Evolutionary conservation across 129 eudicot genomes (phyloP).

Genomic region (Tanacetum coccineum): DNA sequence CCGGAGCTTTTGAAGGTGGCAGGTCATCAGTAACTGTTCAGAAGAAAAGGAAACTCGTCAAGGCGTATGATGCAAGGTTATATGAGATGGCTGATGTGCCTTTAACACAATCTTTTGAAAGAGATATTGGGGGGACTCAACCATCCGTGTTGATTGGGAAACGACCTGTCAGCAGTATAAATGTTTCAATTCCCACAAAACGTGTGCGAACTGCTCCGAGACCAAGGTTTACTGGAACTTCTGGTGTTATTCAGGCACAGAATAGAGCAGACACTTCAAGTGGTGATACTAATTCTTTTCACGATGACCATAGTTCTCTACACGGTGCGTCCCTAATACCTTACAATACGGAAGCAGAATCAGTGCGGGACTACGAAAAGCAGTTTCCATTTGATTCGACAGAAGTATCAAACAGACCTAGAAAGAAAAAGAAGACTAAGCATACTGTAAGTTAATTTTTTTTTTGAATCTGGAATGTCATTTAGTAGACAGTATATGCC

Average conservation of each 20-base stretch:
- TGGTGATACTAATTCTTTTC: constrained; percentile 92
- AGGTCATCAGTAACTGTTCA: constrained; percentile 43
- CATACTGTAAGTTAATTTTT: constrained; percentile 47
- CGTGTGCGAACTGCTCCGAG: constrained; percentile 89
- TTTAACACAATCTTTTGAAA: constrained; percentile 47
- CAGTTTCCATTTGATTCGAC: constrained; percentile 53
- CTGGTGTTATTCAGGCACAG: constrained; percentile 52
- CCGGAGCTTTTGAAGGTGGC: constrained; percentile 59
- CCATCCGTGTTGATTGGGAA: constrained; percentile 52
- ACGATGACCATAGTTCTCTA: constrained; percentile 78
- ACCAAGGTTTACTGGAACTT: constrained; percentile 61
- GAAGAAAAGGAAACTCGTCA: constrained; percentile 57
- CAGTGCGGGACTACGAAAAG: constrained; percentile 64
- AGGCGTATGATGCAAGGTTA: constrained; percentile 41
- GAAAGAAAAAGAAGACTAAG: constrained; percentile 85
- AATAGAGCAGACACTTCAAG: constrained; percentile 81
- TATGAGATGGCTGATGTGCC: constrained; percentile 47
- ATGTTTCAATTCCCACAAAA: constrained; percentile 80
- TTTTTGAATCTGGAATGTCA: constrained; percentile 1
- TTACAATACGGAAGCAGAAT: constrained; percentile 73
- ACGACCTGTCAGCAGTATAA: constrained; percentile 61
- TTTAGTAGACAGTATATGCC: constrained; percentile 10
- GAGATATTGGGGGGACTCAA: constrained; percentile 48
- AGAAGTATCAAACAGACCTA: constrained; percentile 66
- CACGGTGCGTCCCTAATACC: constrained; percentile 57